Evolutionary conservation across 352 stramenopile species (phyloP).

Genomic region (Pythium phragmitis): DNA sequence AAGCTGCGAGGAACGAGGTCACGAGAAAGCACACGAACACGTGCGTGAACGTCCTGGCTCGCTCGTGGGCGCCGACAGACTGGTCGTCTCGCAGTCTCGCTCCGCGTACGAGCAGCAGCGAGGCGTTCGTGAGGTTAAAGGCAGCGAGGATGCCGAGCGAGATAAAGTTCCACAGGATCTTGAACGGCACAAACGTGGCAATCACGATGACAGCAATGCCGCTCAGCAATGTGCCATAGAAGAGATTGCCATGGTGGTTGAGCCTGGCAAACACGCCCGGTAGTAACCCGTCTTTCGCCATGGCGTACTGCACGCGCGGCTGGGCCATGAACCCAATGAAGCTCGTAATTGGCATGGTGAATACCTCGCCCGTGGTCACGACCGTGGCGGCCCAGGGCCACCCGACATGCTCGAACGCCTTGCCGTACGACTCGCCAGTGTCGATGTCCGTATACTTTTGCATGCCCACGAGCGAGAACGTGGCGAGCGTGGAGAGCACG

Average conservation of each 20-base stretch:
- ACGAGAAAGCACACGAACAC: constrained; percentile 53
- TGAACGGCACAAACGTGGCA: constrained; percentile 80
- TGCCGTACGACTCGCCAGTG: constrained; percentile 61
- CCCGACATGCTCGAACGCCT: constrained; percentile 66
- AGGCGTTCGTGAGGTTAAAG: constrained; percentile 91
- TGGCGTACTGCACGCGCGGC: constrained; percentile 88
- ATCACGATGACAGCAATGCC: constrained; percentile 53
- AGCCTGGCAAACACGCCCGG: constrained; percentile 80
- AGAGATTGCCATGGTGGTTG: constrained; percentile 71
- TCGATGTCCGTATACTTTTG: constrained; percentile 85
- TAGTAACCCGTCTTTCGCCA: constrained; percentile 93
- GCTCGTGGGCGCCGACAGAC: background rate
- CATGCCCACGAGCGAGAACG: constrained; percentile 93
- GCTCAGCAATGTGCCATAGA: constrained; percentile 61
- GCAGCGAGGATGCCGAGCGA: constrained; percentile 87
- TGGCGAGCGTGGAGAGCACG: constrained; percentile 81
- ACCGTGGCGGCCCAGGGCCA: constrained; percentile 78
- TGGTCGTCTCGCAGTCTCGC: constrained; percentile 27
- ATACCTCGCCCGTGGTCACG: constrained; percentile 89
- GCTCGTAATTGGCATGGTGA: constrained; percentile 95
- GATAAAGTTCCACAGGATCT: constrained; percentile 89
- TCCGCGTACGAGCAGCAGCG: constrained; percentile 67
- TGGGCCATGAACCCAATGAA: constrained; percentile 95
- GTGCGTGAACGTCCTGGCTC: constrained; percentile 29
- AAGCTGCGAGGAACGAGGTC: constrained; percentile 64